Evolutionary conservation across 441 rosid genomes (phyloP), one percentile per base, ranked within the genome.

Genomic region (Adansonia rubrostipa): DNA sequence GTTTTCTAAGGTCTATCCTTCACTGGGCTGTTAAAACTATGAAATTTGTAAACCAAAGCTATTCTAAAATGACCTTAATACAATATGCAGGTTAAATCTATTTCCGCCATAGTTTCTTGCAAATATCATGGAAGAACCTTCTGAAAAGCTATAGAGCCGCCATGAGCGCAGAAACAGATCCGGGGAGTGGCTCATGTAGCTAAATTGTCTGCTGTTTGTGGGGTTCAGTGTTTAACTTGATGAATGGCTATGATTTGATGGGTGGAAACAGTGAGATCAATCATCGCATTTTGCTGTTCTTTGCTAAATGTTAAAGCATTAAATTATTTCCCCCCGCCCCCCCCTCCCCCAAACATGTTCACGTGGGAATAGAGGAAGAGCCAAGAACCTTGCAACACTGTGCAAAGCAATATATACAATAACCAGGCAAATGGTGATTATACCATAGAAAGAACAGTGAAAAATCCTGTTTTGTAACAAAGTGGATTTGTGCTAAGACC

Each of bases 1-100:
- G 40, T 36, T 36, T 36, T 81, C 83, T 56, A 42, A 33, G 71
- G 53, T 71, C 79, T 47, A 79, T 83, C 63, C 75, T 81, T 64
- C 58, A 9, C 7, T 15, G 66, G 36, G 63, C 47, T 36, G 15
- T 56, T 36, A 60, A 9, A 69, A 28, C 36, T 50, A 62, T 62
- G 76, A 80, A 53, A 61, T 79, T 19, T 2, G 71, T 50, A 19
- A 36, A n/a, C 45, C 3, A 44, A 45, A 19, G 45, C 53, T 17
- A 44, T 44, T 66, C 7, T 22, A 66, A 17, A 60, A 45, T 40
- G 71, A 5, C 68, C 67, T 33, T 13, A 62, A 33, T 33, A 9
- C 68, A 4, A 0, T 36, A 36, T 36, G 40, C 40, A 36, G 45
- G 15, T 61, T 1, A 28, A 62, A 22, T 61, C n/a, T 5, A 4